Percentiles rank a stretch among this genome's conserved stretches.
Evolutionary conservation across 2,329 filamentous ascomycete genomes (phyloP).

Genomic region (Epichloe bromicola): DNA sequence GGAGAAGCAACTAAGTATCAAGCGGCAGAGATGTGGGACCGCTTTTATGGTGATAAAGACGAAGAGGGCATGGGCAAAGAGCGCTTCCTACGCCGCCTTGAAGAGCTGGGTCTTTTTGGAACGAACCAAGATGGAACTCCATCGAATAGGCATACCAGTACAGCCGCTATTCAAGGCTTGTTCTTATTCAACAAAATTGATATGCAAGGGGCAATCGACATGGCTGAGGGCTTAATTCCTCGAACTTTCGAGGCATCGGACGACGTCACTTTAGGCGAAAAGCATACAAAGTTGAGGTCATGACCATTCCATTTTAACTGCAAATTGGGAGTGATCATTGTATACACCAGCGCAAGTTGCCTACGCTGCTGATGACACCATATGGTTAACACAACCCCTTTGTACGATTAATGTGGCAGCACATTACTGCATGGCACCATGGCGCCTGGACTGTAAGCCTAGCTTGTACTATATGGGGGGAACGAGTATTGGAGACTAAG

Average conservation of each 20-base stretch:
- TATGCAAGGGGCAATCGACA: slow-evolving; percentile 72
- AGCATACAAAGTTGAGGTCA: background rate
- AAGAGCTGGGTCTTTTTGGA: slow-evolving; percentile 57
- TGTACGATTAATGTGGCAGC: background rate
- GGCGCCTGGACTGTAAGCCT: background rate
- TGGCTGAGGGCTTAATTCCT: slow-evolving; percentile 56
- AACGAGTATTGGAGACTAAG: too few species aligned
- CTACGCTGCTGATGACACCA: background rate
- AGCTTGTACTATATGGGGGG: too few species aligned
- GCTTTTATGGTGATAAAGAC: slow-evolving; percentile 84
- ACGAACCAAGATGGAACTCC: slow-evolving; percentile 34
- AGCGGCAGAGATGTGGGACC: slow-evolving; percentile 78
- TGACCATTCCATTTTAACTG: background rate
- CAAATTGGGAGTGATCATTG: background rate
- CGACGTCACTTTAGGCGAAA: background rate
- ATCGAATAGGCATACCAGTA: slow-evolving; percentile 52
- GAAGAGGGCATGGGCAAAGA: slow-evolving; percentile 44
- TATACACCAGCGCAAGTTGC: background rate
- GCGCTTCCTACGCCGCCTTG: slow-evolving; percentile 58
- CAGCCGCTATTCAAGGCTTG: slow-evolving; percentile 82
- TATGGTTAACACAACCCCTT: background rate
- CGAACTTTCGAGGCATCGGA: slow-evolving; percentile 38
- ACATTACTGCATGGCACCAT: background rate
- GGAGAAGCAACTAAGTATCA: slow-evolving; percentile 80
- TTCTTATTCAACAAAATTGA: slow-evolving; percentile 94